Percentiles rank a stretch among this genome's conserved stretches.
These are phyloP conservation scores for Clitoria ternatea DNA, from an alignment of 306 rosid genomes.

Conservation along the genomic window DNA sequence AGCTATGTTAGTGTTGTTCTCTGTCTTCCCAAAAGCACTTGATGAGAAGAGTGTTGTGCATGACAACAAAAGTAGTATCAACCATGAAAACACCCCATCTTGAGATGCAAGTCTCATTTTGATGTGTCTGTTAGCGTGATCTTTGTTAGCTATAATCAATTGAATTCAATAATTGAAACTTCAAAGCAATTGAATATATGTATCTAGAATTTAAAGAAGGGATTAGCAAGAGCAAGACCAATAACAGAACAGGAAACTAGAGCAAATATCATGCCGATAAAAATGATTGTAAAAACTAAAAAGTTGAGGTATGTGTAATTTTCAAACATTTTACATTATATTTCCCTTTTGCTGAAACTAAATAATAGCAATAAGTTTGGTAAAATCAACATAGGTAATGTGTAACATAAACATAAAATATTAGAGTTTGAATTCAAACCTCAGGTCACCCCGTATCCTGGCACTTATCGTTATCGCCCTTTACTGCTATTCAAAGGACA, in stretches of 20 bases:
- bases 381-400: too few species aligned
- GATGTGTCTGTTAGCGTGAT: slow-evolving; percentile 28
- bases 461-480: too few species aligned
- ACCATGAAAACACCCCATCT: slow-evolving; percentile 20
- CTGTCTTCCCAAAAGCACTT: slow-evolving; percentile 8
- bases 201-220: background rate
- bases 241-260: background rate
- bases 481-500: too few species aligned
- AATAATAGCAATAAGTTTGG: background rate
- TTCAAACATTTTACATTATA: background rate
- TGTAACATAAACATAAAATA: too few species aligned
- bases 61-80: slow-evolving; percentile 27
- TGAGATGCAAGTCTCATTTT: slow-evolving; percentile 32
- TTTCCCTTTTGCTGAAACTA: background rate
- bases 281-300: background rate
- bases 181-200: too few species aligned
- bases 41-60: slow-evolving; percentile 30
- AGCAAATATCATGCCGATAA: background rate
- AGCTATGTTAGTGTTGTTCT: slow-evolving; percentile 33
- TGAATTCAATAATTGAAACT: too few species aligned
- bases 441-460: too few species aligned
- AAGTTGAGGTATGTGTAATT: background rate
- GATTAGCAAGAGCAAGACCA: background rate
- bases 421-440: too few species aligned
- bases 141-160: background rate